Evolutionary conservation across 2,329 filamentous ascomycete species (phyloP).

Genomic region (Sordariomycetes sp.): DNA sequence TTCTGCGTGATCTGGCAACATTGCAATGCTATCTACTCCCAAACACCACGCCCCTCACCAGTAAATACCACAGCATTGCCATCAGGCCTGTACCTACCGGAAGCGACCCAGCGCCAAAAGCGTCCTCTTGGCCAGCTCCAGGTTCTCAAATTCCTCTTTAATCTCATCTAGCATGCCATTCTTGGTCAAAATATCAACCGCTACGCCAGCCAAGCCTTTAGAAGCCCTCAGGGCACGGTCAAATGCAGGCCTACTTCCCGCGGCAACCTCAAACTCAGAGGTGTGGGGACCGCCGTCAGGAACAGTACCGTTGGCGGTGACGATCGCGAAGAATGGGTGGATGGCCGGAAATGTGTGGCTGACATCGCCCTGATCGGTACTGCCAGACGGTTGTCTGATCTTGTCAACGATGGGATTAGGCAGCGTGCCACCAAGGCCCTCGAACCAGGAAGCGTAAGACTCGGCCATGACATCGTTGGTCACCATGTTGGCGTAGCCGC

Average conservation of each 20-base stretch:
- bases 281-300: slow-evolving; percentile 35
- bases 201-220: slow-evolving; percentile 38
- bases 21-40: too few species aligned
- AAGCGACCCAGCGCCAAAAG: neutral
- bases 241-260: slow-evolving; percentile 38
- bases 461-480: slow-evolving; percentile 15
- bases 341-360: slow-evolving; percentile 18
- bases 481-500: slow-evolving; percentile 21
- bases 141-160: slow-evolving; percentile 12
- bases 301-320: slow-evolving; percentile 11
- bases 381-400: slow-evolving; percentile 11
- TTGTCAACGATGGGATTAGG: slow-evolving; percentile 15
- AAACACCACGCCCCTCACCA: too few species aligned
- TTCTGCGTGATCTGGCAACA: too few species aligned
- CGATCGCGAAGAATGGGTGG: slow-evolving; percentile 15
- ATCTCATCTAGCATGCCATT: slow-evolving; percentile 30
- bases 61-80: too few species aligned
- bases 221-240: slow-evolving; percentile 33
- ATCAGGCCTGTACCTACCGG: too few species aligned
- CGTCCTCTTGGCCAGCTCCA: neutral
- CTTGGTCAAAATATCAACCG: slow-evolving; percentile 33
- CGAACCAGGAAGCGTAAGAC: slow-evolving; percentile 13
- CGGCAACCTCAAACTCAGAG: slow-evolving; percentile 39
- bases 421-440: slow-evolving; percentile 11
- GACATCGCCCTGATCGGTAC: slow-evolving; percentile 19